phyloP scores from a whole-genome alignment of 225 moss, liverwort and hornwort genomes.

The Ulota crispa region DNA sequence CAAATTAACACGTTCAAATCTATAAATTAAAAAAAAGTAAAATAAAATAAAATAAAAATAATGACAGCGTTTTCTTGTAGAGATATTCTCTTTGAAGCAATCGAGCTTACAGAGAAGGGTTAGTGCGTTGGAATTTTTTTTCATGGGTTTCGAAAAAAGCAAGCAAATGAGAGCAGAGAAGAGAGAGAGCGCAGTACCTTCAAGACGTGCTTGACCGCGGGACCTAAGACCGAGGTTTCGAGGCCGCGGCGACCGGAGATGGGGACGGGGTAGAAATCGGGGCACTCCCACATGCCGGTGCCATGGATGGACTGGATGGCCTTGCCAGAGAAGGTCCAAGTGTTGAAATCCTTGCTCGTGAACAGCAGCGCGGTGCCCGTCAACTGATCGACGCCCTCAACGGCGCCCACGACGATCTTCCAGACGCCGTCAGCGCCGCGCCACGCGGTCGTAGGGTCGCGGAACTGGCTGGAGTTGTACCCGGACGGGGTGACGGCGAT shows the following conservation, averaged over 20 bases:
- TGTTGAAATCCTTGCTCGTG: conserved; percentile 53
- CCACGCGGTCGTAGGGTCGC: conserved; percentile 89
- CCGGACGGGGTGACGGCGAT: conserved; percentile 41
- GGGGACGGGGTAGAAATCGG: conserved; percentile 65
- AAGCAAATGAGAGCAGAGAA: not conserved
- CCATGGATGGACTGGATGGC: conserved; percentile 40
- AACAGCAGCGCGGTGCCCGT: conserved; percentile 63
- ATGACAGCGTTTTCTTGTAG: too few relatives aligned
- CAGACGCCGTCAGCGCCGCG: conserved; percentile 57
- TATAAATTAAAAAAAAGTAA: too few relatives aligned
- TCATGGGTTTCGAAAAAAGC: too few relatives aligned
- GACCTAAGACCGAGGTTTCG: conserved; percentile 37
- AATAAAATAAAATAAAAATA: too few relatives aligned
- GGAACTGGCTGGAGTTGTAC: conserved; percentile 55
- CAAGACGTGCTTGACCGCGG: conserved; percentile 63
- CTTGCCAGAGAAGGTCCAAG: conserved; percentile 46
- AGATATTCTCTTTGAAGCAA: too few relatives aligned
- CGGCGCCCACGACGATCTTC: conserved; percentile 63
- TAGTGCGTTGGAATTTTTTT: too few relatives aligned
- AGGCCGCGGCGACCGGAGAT: conserved; percentile 8
- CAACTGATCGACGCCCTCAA: conserved; percentile 34
- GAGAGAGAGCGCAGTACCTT: conserved; percentile 44
- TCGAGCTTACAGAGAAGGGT: too few relatives aligned
- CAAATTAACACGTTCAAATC: too few relatives aligned
- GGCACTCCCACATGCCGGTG: conserved; percentile 96